phyloP scores from a whole-genome alignment of 2,329 filamentous ascomycete genomes.

The Aspergillus awamori region DNA sequence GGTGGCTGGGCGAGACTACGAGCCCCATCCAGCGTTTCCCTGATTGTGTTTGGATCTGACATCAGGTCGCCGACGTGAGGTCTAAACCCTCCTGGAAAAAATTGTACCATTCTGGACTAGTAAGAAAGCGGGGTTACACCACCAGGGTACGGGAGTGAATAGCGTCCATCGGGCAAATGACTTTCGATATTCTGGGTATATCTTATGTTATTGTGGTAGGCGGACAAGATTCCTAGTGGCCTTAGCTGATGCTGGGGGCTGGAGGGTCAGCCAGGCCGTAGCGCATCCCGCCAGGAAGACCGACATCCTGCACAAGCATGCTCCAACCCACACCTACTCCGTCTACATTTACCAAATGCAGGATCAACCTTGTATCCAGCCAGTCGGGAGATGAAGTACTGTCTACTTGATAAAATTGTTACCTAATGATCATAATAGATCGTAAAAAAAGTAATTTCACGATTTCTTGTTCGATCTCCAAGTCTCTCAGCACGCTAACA shows the following conservation, averaged over 20 bases:
- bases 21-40: no score
- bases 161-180: no score
- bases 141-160: no score
- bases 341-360: neutral
- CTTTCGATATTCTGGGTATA: no score
- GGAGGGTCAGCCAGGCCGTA: neutral
- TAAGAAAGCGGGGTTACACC: no score
- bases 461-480: neutral
- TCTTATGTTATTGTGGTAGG: no score
- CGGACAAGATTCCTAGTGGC: no score
- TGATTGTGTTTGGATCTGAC: no score
- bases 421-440: neutral
- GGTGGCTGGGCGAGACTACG: no score
- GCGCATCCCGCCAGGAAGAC: neutral
- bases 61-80: no score
- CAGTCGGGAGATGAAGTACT: neutral
- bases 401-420: neutral
- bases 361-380: neutral
- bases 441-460: neutral
- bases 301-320: neutral
- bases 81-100: no score
- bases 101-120: no score
- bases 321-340: neutral
- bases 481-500: neutral
- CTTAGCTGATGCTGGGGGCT: neutral